Conservation (phyloP, 352 stramenopile genomes). For the Pythium brachiatum region DNA sequence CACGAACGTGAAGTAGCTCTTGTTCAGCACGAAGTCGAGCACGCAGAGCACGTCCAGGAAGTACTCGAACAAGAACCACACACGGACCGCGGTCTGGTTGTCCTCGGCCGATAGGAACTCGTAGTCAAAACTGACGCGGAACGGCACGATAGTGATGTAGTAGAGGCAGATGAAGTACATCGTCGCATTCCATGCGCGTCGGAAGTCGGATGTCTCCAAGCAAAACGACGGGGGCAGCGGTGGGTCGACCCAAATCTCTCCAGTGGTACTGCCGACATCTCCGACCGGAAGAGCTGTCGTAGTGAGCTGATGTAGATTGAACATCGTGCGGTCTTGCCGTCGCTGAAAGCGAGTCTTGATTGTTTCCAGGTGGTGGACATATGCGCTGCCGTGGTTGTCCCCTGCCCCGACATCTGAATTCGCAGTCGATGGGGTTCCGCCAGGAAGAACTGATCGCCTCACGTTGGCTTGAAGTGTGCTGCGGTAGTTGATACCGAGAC, state of each 20-base stretch:
- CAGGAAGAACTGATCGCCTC: background rate
- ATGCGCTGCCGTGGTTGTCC: background rate
- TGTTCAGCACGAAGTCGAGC: constrained; percentile 57
- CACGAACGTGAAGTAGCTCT: constrained; percentile 53
- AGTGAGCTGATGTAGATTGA: constrained; percentile 18
- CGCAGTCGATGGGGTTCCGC: background rate
- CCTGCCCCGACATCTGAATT: background rate
- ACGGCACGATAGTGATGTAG: constrained; percentile 36
- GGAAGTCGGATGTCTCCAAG: constrained; percentile 31
- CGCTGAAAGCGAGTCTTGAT: constrained; percentile 22
- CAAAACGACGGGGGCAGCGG: constrained; percentile 26
- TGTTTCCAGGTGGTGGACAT: constrained; percentile 27
- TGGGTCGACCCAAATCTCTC: constrained; percentile 34
- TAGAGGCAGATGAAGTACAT: constrained; percentile 39
- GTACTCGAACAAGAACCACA: constrained; percentile 44
- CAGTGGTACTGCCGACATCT: background rate
- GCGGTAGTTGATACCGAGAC: constrained; percentile 2
- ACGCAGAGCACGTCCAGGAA: constrained; percentile 38
- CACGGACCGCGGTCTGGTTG: background rate
- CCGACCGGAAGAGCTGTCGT: background rate
- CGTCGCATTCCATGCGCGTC: constrained; percentile 26
- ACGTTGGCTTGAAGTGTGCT: background rate
- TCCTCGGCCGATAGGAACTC: constrained; percentile 25
- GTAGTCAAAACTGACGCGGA: constrained; percentile 36
- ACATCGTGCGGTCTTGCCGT: constrained; percentile 17